Conservation (phyloP, 208 protist species). For the Leptomonas pyrrhocoris region DNA sequence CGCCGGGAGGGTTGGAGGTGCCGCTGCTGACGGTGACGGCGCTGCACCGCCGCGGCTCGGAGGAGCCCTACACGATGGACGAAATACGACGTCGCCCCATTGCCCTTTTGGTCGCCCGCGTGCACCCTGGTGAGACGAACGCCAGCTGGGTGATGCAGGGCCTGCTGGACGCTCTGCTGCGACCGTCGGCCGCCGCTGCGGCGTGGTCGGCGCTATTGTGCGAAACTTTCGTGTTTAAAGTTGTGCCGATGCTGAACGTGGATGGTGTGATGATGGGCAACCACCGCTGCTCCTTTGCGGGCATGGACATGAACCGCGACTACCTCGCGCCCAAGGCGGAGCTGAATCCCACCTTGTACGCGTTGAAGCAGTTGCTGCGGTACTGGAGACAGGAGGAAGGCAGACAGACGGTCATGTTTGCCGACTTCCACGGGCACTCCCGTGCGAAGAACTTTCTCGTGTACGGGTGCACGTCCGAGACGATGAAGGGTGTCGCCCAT, state of each 20-base stretch:
- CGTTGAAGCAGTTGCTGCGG: constrained; percentile 75
- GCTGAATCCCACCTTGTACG: constrained; percentile 85
- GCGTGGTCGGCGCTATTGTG: constrained; percentile 44
- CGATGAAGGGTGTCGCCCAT: constrained; percentile 26
- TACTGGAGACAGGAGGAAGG: constrained; percentile 71
- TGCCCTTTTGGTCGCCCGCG: constrained; percentile 92
- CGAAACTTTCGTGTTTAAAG: constrained; percentile 90
- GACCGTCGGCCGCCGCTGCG: constrained; percentile 7
- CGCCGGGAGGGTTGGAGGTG: constrained; percentile 82
- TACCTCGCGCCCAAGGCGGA: constrained; percentile 77
- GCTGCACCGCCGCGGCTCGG: constrained; percentile 15
- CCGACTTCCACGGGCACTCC: constrained; percentile 96
- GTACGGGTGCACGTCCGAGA: constrained; percentile 90
- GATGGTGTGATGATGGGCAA: constrained; percentile 98
- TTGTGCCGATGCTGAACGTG: constrained; percentile 98
- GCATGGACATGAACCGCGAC: constrained; percentile 96
- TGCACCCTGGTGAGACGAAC: constrained; percentile 98
- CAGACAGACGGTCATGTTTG: constrained; percentile 85
- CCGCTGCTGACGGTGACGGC: constrained; percentile 94
- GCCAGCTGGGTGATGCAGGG: constrained; percentile 96
- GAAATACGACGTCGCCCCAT: constrained; percentile 71
- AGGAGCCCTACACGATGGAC: constrained; percentile 33
- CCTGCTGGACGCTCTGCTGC: constrained; percentile 87
- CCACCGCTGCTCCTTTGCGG: constrained; percentile 95
- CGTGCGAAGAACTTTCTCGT: constrained; percentile 95